Evolutionary conservation across 345 rosid genomes (phyloP).

Genomic region (Luvunga scandens): DNA sequence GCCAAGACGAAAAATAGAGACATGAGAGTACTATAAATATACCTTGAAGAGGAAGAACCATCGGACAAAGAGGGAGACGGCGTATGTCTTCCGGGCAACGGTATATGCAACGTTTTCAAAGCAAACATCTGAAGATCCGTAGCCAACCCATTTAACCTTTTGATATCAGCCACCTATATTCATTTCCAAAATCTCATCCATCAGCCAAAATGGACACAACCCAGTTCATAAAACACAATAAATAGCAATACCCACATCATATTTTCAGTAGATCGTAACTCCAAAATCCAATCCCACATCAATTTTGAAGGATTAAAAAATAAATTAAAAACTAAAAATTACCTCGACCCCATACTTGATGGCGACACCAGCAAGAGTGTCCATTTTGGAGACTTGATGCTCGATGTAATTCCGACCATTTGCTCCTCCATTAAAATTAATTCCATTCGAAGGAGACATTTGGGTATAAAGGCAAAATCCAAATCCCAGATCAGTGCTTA

Average conservation of each 20-base stretch:
- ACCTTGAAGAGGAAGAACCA: slow-evolving; percentile 36
- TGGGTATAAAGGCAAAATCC: slow-evolving; percentile 1
- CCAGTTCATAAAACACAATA: slow-evolving; percentile 4
- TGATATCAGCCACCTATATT: slow-evolving; percentile 61
- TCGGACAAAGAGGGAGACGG: slow-evolving; percentile 41
- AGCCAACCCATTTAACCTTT: slow-evolving; percentile 56
- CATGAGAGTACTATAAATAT: not conserved
- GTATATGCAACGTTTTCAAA: slow-evolving; percentile 49
- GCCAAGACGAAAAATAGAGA: not conserved
- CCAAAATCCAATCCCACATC: not conserved
- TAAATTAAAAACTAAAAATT: not conserved
- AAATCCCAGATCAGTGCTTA: slow-evolving; percentile 1
- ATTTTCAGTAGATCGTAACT: not conserved
- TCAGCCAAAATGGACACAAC: not conserved
- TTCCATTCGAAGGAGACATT: slow-evolving; percentile 42
- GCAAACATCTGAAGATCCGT: slow-evolving; percentile 84
- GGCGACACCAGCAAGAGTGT: slow-evolving; percentile 71
- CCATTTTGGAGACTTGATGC: slow-evolving; percentile 58
- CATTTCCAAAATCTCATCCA: not conserved
- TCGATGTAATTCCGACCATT: slow-evolving; percentile 38
- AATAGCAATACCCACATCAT: not conserved
- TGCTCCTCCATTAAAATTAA: slow-evolving; percentile 1
- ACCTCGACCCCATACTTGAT: slow-evolving; percentile 79
- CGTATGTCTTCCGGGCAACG: slow-evolving; percentile 63
- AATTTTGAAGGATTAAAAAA: not conserved